Base-by-base conservation (phyloP, 164 flowering plant genomes). In the Platanus orientalis region DNA sequence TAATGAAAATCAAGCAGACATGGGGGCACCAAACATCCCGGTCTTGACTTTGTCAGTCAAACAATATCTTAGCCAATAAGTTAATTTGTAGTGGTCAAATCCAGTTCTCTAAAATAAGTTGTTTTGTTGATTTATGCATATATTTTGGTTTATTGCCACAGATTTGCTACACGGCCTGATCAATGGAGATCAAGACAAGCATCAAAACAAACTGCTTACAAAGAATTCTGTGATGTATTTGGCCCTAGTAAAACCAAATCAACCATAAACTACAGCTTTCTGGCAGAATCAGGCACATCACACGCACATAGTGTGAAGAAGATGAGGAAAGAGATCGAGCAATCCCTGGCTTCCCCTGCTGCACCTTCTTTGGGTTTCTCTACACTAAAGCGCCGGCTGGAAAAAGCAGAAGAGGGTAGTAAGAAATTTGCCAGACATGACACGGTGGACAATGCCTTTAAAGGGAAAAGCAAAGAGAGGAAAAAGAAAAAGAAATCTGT, bases 171-270 rank as follows among this genome's bases (percentile, higher is more conserved):
- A 45, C 72, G 76, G 45, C 93, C 95, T 39, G 96, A 83, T 51
- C 89, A 83, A 63, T 92, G 98, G 98, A 83, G 71, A 75, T 80
- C 84, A 19, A 81, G 72, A 67, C 93, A 80, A 74, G 78, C 71
- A 61, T 80, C 96, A 25, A 88, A 78, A 71, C 75, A 85, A 73
- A 74, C 84, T 32, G 75, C 79, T 42, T 87, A 77, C 70, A 78
- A 81, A 27, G 90, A 88, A 24, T 92, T 83, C 52, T 58, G 57
- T 50, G 75, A 69, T 36, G 61, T 77, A 30, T 90, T 88, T 80
- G 91, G 89, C 23, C 64, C 90, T 23, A 63, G 27, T 39, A 77
- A 72, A 36, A 56, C 59, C 36, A 76, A 77, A 47, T 54, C 80
- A 40, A 54, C 77, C 13, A 71, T 61, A 63, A 72, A 58, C 25